phyloP scores from a whole-genome alignment of 176 grass and related monocot genomes.

The Triticum timopheevii region DNA sequence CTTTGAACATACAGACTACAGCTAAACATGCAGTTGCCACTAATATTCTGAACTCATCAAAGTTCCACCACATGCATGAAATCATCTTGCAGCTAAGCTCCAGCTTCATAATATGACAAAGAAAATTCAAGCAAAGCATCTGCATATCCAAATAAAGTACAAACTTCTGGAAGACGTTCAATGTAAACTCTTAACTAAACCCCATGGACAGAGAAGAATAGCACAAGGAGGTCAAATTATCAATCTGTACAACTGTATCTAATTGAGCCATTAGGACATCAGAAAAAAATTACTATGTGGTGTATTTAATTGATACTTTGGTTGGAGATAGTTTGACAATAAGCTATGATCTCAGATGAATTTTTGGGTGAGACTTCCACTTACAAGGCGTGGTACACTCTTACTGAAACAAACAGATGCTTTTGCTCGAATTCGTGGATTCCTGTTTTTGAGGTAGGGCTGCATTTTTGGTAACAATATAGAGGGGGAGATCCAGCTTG shows the following conservation, averaged over 20 bases:
- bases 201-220: background rate
- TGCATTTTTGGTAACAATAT: slow-evolving; percentile 77
- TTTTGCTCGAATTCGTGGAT: slow-evolving; percentile 92
- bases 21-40: slow-evolving; percentile 17
- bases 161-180: background rate
- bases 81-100: background rate
- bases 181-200: background rate
- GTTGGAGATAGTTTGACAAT: background rate
- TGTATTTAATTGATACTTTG: background rate
- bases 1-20: background rate
- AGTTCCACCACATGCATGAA: background rate
- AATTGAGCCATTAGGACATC: background rate
- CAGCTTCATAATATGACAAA: background rate
- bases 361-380: slow-evolving; percentile 29
- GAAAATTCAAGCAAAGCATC: background rate
- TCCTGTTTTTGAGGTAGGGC: slow-evolving; percentile 84
- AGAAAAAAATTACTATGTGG: background rate
- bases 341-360: background rate
- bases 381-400: slow-evolving; percentile 84
- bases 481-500: slow-evolving; percentile 68
- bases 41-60: slow-evolving; percentile 10
- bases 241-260: background rate
- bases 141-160: background rate
- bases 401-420: slow-evolving; percentile 87
- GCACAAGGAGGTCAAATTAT: background rate